phyloP scores from a whole-genome alignment of 2,329 filamentous ascomycete genomes.

The Arachnopeziza araneosa region DNA sequence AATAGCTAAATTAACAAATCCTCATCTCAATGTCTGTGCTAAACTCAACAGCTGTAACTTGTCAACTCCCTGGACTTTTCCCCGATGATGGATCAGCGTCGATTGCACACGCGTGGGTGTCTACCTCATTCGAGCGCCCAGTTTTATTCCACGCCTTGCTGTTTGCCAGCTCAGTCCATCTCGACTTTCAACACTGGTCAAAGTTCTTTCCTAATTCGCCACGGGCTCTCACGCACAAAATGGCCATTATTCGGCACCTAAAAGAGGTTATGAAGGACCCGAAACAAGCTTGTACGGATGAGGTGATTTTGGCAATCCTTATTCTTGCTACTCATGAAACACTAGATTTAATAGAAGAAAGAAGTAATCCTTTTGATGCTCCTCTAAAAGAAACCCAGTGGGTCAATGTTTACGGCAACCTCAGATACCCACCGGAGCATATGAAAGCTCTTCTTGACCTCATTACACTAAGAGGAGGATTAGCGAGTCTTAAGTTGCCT shows the following conservation, averaged over 20 bases:
- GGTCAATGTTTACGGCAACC: slow-evolving; percentile 5
- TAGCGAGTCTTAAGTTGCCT: background rate
- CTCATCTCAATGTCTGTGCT: background rate
- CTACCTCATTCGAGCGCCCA: background rate
- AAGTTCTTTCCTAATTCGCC: background rate
- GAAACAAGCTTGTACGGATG: background rate
- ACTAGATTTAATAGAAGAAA: background rate
- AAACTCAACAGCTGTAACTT: background rate
- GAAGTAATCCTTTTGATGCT: background rate
- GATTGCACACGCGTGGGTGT: background rate
- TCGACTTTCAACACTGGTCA: background rate
- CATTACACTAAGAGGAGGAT: background rate
- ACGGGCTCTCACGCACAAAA: background rate
- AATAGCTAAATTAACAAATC: background rate
- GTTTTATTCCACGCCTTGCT: slow-evolving; percentile 1
- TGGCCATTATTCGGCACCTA: background rate
- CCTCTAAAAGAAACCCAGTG: slow-evolving; percentile 1
- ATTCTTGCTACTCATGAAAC: slow-evolving; percentile 1
- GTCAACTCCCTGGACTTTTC: background rate
- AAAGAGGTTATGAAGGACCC: background rate
- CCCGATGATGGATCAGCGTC: background rate
- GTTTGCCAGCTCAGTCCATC: slow-evolving; percentile 1
- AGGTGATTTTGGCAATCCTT: slow-evolving; percentile 2
- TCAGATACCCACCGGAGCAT: background rate
- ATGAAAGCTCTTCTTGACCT: background rate